Conservation (phyloP, 2,329 filamentous ascomycete species). For the Fusarium sp. region DNA sequence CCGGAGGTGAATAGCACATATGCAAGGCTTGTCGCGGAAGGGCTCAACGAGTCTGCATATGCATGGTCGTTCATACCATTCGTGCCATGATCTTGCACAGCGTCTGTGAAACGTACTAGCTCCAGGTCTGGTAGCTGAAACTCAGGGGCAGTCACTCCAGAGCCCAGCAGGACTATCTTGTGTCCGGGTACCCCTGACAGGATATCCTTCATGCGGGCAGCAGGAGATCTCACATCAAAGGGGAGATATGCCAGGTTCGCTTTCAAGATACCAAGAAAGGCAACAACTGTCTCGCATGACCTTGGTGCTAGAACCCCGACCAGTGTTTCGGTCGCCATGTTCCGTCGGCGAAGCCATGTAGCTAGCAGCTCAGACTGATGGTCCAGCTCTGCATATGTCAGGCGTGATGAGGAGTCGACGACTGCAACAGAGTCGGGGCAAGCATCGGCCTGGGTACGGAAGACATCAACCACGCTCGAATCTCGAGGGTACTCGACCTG, state of each 20-base stretch:
- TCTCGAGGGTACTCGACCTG: slow-evolving; percentile 4
- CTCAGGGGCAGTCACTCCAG: not conserved
- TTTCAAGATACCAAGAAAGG: slow-evolving; percentile 40
- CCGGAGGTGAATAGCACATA: slow-evolving; percentile 62
- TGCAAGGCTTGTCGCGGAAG: slow-evolving; percentile 16
- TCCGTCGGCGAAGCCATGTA: slow-evolving; percentile 14
- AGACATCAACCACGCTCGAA: slow-evolving; percentile 35
- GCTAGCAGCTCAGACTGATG: slow-evolving; percentile 29
- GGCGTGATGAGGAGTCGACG: slow-evolving; percentile 5
- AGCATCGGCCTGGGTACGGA: slow-evolving; percentile 23
- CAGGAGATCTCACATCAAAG: slow-evolving; percentile 30
- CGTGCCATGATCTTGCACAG: not conserved
- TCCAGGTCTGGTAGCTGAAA: not conserved
- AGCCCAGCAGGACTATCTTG: slow-evolving; percentile 22
- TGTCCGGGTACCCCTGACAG: slow-evolving; percentile 7
- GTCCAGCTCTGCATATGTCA: slow-evolving; percentile 41
- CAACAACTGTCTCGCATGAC: slow-evolving; percentile 38
- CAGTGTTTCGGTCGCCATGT: slow-evolving; percentile 21
- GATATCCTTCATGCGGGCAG: slow-evolving; percentile 22
- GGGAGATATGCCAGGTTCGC: slow-evolving; percentile 41
- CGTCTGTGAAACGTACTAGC: not conserved
- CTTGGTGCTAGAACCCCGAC: slow-evolving; percentile 31
- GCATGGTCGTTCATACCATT: not conserved
- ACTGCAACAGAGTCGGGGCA: slow-evolving; percentile 26
- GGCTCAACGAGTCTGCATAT: not conserved